A percentile compares a stretch with the other conserved stretches of the same genome.
These are phyloP conservation scores for Lentinula raphanica DNA, from an alignment of 768 basidiomycete species.

Conservation along the genomic window DNA sequence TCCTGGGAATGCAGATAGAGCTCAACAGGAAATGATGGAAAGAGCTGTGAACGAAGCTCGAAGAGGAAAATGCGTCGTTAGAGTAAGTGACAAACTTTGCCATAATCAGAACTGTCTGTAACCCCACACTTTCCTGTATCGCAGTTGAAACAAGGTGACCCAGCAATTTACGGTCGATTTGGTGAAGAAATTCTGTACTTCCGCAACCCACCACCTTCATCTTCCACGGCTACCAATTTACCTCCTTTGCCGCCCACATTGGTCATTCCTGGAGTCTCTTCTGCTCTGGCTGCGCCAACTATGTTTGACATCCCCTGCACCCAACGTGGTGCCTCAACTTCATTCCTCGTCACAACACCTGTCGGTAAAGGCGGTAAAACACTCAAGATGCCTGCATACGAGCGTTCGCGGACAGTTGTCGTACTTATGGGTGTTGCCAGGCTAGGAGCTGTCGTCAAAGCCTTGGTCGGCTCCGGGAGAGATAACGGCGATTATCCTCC, in stretches of 20 bases:
- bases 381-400: slow-evolving; percentile 84
- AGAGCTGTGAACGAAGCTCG: slow-evolving; percentile 79
- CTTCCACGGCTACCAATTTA: neutral
- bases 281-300: slow-evolving; percentile 84
- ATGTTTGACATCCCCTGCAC: slow-evolving; percentile 93
- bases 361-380: slow-evolving; percentile 83
- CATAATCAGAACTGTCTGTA: no score
- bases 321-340: slow-evolving; percentile 90
- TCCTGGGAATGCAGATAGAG: slow-evolving; percentile 94
- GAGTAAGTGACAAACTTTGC: slow-evolving; percentile 43
- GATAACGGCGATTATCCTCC: slow-evolving; percentile 57
- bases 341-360: slow-evolving; percentile 87
- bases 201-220: slow-evolving; percentile 43
- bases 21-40: slow-evolving; percentile 93
- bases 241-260: slow-evolving; percentile 68
- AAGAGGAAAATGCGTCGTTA: slow-evolving; percentile 78
- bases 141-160: slow-evolving; percentile 99
- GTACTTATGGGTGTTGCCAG: slow-evolving; percentile 96
- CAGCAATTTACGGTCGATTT: slow-evolving; percentile 88
- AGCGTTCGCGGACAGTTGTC: slow-evolving; percentile 72
- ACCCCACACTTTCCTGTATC: no score
- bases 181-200: slow-evolving; percentile 95
- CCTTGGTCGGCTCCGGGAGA: slow-evolving; percentile 37
- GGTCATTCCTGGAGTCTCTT: slow-evolving; percentile 86
- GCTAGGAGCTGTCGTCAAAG: slow-evolving; percentile 62